Base-by-base conservation (phyloP, 2,329 filamentous ascomycete genomes). In the Microsporum ferrugineum region DNA sequence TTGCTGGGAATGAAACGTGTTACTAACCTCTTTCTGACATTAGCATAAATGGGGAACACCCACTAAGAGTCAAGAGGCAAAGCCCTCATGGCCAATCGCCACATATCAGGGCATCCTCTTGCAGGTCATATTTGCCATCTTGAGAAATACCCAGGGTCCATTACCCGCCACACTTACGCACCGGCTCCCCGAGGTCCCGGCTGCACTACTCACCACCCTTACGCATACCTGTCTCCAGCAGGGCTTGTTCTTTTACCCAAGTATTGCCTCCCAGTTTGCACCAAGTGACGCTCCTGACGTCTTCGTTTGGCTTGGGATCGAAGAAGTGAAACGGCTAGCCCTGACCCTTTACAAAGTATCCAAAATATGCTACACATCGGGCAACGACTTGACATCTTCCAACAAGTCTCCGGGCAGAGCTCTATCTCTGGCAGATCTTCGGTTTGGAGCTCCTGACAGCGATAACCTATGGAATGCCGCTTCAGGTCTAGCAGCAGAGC, bases 21-120 rank as follows among this genome's bases (percentile, higher is more conserved):
- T n/a, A 31, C 34, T 55, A n/a, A 60, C 10, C 38, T 57, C 12
- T 33, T 36, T 38, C 38, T 4, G 36, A 33, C 36, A 27, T 14
- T 36, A 34, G 43, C 39, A 14, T 36, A 8, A 17, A 23, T 33
- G 45, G 49, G 62, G 62, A 38, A 53, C 10, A 60, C 43, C 3
- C 62, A 60, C 60, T 23, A 58, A 45, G 56, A 38, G 12, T 43
- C 57, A 41, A 12, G 45, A 39, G 29, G 17, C 29, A 23, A 67
- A 61, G n/a, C 47, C 53, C 23, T 49, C 39, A 14, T 72, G 69
- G 67, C 71, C 71, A n/a, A 66, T 72, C 6, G 60, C 71, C 2
- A 70, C 65, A 5, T 72, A 71, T 27, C 71, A 73, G 63, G 68
- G 68, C 12, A 69, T 72, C 31, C 57, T 73, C 14, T 59, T 73